Conservation (phyloP, 768 basidiomycete genomes). For the Amanita muscaria region DNA sequence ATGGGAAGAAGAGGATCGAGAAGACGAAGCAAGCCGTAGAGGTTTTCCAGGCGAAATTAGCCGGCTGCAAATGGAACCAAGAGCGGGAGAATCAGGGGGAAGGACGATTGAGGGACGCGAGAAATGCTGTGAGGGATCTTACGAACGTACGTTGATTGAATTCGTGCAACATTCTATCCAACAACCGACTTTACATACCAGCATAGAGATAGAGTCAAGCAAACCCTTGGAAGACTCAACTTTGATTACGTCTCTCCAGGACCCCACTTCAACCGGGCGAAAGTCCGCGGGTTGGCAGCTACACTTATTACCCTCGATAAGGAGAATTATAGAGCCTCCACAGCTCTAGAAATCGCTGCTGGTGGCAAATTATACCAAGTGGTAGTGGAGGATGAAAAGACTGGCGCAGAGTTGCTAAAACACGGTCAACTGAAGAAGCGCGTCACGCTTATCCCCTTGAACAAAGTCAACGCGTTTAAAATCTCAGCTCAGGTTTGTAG, state of each 20-base stretch:
- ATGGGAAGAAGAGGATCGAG: conserved; percentile 63
- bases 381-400: conserved; percentile 86
- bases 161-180: neutral
- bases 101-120: too few relatives aligned
- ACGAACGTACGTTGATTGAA: conserved; percentile 43
- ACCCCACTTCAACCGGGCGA: conserved; percentile 71
- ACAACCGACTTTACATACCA: conserved; percentile 21
- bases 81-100: conserved; percentile 60
- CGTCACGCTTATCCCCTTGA: too few relatives aligned
- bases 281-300: conserved; percentile 90
- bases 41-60: conserved; percentile 41
- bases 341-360: conserved; percentile 89
- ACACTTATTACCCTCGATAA: conserved; percentile 82
- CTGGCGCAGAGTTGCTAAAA: conserved; percentile 85
- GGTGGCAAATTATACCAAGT: too few relatives aligned
- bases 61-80: conserved; percentile 64
- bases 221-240: conserved; percentile 57
- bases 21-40: conserved; percentile 50
- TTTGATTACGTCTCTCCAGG: conserved; percentile 78
- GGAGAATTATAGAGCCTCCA: conserved; percentile 67
- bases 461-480: conserved; percentile 69
- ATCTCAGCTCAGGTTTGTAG: conserved; percentile 34
- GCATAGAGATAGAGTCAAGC: conserved; percentile 62
- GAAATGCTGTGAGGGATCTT: conserved; percentile 47
- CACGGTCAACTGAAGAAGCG: conserved; percentile 71